Percentiles rank a stretch among this genome's conserved stretches.
These are phyloP conservation scores for Hymenoscyphus albidus DNA, from an alignment of 2,329 filamentous ascomycete genomes.

Conservation along the genomic window DNA sequence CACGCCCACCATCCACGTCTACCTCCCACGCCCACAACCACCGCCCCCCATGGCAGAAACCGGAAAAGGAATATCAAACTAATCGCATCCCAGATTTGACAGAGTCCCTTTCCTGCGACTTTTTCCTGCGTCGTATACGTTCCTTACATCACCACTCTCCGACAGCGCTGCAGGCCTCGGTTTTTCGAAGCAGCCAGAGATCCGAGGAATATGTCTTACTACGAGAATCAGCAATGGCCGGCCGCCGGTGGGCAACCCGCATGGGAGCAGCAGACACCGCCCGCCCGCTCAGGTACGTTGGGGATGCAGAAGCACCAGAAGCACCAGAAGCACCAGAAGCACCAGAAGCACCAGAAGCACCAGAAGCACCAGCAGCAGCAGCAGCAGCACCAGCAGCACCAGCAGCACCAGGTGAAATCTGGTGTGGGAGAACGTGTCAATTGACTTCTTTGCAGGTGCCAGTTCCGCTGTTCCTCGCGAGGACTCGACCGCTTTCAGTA, in stretches of 20 bases:
- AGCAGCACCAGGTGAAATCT: neutral
- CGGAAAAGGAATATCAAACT: neutral
- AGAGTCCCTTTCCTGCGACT: conserved; percentile 27
- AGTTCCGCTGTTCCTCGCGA: conserved; percentile 72
- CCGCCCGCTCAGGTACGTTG: conserved; percentile 65
- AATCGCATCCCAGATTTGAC: conserved; percentile 7
- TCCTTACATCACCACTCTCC: conserved; percentile 30
- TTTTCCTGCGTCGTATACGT: conserved; percentile 32
- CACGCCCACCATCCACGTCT: neutral
- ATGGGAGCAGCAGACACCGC: conserved; percentile 70
- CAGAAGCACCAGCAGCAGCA: too few relatives aligned
- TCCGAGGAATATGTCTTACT: conserved; percentile 57
- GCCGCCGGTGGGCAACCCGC: conserved; percentile 55
- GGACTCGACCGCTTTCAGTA: conserved; percentile 73
- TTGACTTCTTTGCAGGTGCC: conserved; percentile 52
- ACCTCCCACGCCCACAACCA: neutral
- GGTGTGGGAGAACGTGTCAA: conserved; percentile 17
- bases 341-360: neutral
- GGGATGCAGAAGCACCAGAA: neutral
- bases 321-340: too few relatives aligned
- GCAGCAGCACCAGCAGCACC: too few relatives aligned
- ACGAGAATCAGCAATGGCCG: conserved; percentile 64
- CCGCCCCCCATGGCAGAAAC: neutral
- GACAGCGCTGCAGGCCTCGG: conserved; percentile 33
- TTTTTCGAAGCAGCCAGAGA: conserved; percentile 33